Evolutionary conservation across 2,329 filamentous ascomycete genomes (phyloP).

Genomic region (Pseudopithomyces maydicus): DNA sequence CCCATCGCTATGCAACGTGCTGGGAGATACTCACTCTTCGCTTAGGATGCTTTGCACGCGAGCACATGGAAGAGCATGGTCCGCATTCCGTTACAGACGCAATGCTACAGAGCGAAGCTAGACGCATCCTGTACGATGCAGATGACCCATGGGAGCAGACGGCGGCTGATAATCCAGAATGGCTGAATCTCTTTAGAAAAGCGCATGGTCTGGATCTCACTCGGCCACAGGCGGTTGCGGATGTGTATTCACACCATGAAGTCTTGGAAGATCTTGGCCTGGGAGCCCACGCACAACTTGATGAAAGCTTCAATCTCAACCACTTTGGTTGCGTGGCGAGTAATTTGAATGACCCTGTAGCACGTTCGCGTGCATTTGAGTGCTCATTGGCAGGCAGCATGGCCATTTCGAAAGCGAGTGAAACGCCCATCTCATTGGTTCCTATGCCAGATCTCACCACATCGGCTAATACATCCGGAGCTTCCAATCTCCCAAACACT

Average conservation of each 20-base stretch:
- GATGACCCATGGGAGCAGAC: conserved; percentile 57
- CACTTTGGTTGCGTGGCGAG: conserved; percentile 27
- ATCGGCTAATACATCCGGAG: conserved; percentile 21
- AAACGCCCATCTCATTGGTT: conserved; percentile 17
- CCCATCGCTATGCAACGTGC: conserved; percentile 46
- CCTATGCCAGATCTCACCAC: conserved; percentile 19
- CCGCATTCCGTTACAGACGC: conserved; percentile 51
- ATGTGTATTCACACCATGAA: conserved; percentile 26
- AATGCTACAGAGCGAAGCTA: conserved; percentile 54
- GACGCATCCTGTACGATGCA: conserved; percentile 54
- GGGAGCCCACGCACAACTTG: conserved; percentile 22
- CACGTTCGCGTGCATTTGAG: conserved; percentile 25
- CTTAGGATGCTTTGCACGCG: conserved; percentile 51
- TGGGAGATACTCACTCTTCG: conserved; percentile 57
- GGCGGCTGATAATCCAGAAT: conserved; percentile 49
- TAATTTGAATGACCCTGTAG: conserved; percentile 13
- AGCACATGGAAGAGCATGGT: conserved; percentile 44
- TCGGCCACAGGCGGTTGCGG: conserved; percentile 4
- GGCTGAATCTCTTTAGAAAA: conserved; percentile 56
- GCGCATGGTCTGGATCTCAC: conserved; percentile 48
- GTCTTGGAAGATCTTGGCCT: conserved; percentile 43
- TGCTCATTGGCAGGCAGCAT: conserved; percentile 33
- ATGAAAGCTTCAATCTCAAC: conserved; percentile 35
- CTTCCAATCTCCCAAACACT: conserved; percentile 20
- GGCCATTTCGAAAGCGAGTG: conserved; percentile 19